A percentile compares a stretch with the other conserved stretches of the same genome.
Evolutionary conservation across 371 early-diverging fungal genomes (phyloP).

Genomic region (Circinella umbellata): DNA sequence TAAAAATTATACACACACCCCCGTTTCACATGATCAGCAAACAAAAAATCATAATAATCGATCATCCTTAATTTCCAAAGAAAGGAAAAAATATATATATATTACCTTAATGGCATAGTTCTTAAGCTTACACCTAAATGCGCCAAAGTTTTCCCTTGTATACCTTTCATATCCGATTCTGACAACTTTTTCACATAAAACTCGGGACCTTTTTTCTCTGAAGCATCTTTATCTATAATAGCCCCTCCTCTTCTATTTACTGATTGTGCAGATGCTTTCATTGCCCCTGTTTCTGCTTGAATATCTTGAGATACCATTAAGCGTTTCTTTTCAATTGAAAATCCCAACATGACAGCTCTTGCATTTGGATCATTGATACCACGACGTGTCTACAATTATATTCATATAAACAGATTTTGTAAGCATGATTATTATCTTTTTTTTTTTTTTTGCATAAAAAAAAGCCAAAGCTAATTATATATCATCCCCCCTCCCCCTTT

Average conservation of each 20-base stretch:
- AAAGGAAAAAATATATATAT: slow-evolving; percentile 16
- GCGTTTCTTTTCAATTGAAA: slow-evolving; percentile 53
- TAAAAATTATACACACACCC: background rate
- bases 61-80: background rate
- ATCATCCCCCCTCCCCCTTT: no score
- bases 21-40: background rate
- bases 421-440: no score
- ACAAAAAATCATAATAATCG: no score
- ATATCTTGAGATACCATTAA: slow-evolving; percentile 57
- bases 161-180: slow-evolving; percentile 59
- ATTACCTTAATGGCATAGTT: slow-evolving; percentile 80
- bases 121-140: slow-evolving; percentile 68
- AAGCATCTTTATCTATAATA: slow-evolving; percentile 38
- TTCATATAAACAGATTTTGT: no score
- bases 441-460: background rate
- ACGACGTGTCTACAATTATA: slow-evolving; percentile 43
- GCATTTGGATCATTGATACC: slow-evolving; percentile 49
- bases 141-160: slow-evolving; percentile 58
- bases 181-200: slow-evolving; percentile 62
- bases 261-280: slow-evolving; percentile 8
- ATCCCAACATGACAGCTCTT: slow-evolving; percentile 42
- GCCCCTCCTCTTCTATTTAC: slow-evolving; percentile 39
- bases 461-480: no score
- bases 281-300: slow-evolving; percentile 39
- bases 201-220: slow-evolving; percentile 64